Percentiles rank a stretch among this genome's conserved stretches.
Conservation (phyloP, 1,284 basidiomycete genomes). For the Fomitopsis betulina region DNA sequence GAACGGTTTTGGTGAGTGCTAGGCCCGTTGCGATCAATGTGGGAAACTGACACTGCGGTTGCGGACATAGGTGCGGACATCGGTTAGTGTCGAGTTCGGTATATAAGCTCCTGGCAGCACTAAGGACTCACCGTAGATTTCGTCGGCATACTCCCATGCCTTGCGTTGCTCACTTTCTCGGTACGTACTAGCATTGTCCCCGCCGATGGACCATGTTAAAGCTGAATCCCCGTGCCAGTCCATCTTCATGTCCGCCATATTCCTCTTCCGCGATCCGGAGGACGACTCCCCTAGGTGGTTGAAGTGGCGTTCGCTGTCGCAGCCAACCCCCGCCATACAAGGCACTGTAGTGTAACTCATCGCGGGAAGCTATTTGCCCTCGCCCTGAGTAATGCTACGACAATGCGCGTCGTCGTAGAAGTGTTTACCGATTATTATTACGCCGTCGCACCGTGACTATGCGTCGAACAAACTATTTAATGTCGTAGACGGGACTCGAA, state of each 20-base stretch:
- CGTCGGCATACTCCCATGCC: conserved; percentile 19
- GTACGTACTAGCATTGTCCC: conserved; percentile 5
- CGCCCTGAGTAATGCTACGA: background rate
- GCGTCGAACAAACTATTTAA: too few relatives aligned
- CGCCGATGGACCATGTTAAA: background rate
- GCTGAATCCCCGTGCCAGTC: conserved; percentile 9
- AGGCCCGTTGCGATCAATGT: background rate
- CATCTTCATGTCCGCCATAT: conserved; percentile 20
- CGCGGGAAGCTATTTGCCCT: too few relatives aligned
- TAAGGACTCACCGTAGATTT: conserved; percentile 12
- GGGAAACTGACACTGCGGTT: background rate
- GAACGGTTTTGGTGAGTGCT: conserved; percentile 18
- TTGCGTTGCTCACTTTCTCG: conserved; percentile 19
- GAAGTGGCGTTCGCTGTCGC: background rate
- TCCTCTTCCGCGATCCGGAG: conserved; percentile 19
- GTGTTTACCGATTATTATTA: background rate
- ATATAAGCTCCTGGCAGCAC: background rate
- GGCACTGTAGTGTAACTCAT: too few relatives aligned
- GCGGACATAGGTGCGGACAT: conserved; percentile 14
- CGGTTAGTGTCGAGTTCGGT: conserved; percentile 2
- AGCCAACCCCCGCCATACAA: background rate
- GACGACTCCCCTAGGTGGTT: conserved; percentile 12
- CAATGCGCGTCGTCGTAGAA: background rate
- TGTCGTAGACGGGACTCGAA: too few relatives aligned
- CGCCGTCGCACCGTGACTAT: background rate